These are phyloP conservation scores for Coemansia sp. DNA, from an alignment of 192 early-diverging fungal species.

Conservation along the genomic window DNA sequence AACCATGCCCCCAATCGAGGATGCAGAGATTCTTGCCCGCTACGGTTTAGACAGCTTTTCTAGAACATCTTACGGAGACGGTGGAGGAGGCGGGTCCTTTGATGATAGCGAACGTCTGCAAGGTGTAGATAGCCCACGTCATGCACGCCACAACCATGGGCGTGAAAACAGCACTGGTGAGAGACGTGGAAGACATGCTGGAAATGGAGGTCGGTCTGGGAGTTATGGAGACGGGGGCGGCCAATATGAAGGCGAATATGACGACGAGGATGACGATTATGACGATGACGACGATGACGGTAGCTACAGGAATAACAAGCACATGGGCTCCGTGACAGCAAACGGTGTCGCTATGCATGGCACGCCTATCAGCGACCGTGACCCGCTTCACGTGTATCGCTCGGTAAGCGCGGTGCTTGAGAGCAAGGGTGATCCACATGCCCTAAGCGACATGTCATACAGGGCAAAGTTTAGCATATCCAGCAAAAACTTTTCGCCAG, in stretches of 20 bases:
- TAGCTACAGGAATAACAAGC: constrained; percentile 16
- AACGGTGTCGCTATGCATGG: constrained; percentile 17
- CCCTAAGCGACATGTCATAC: constrained; percentile 46
- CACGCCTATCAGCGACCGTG: constrained; percentile 46
- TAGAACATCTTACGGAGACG: constrained; percentile 1
- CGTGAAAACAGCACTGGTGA: constrained; percentile 11
- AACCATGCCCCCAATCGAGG: constrained; percentile 43
- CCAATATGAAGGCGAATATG: constrained; percentile 14
- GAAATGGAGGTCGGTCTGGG: constrained; percentile 1
- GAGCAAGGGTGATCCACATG: constrained; percentile 28
- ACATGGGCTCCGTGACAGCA: constrained; percentile 13
- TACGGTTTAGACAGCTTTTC: constrained; percentile 53
- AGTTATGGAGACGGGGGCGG: constrained; percentile 9
- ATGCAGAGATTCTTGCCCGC: constrained; percentile 50
- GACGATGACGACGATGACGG: constrained; percentile 24
- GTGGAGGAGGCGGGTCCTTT: neutral
- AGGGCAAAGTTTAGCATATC: constrained; percentile 53
- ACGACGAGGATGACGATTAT: constrained; percentile 11
- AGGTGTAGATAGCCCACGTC: constrained; percentile 15
- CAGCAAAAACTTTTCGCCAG: constrained; percentile 64
- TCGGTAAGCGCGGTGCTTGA: constrained; percentile 47
- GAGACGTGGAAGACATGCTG: constrained; percentile 12
- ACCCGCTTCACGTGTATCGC: constrained; percentile 46
- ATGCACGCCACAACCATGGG: constrained; percentile 15
- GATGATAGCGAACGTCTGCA: constrained; percentile 7